phyloP scores from a whole-genome alignment of 495 filamentous ascomycete species.

The Xylaria bambusicola region DNA sequence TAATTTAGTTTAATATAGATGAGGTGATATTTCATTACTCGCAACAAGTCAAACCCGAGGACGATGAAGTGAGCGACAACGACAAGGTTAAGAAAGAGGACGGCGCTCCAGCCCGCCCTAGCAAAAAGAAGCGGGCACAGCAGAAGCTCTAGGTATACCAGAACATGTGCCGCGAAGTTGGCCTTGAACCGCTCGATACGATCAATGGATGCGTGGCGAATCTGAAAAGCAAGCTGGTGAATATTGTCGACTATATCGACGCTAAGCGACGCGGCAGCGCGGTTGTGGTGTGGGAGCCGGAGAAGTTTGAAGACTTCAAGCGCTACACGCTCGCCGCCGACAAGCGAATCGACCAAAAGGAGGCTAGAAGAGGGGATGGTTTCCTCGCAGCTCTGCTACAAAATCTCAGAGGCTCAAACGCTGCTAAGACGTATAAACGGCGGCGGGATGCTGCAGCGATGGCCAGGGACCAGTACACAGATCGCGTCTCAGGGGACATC shows the following conservation, averaged over 20 bases:
- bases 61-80: background rate
- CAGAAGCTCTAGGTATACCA: conserved; percentile 30
- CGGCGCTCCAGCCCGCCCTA: conserved; percentile 6
- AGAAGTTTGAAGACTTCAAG: conserved; percentile 31
- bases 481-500: background rate
- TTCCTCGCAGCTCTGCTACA: conserved; percentile 10
- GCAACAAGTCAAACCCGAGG: conserved; percentile 14
- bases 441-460: conserved; percentile 6
- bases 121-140: background rate
- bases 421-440: conserved; percentile 2
- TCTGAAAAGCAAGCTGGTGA: conserved; percentile 45
- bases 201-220: conserved; percentile 33
- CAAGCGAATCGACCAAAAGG: conserved; percentile 36
- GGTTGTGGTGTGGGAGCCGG: conserved; percentile 36
- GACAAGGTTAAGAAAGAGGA: conserved; percentile 13
- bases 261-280: conserved; percentile 31
- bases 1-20: conserved; percentile 10
- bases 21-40: conserved; percentile 37
- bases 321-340: conserved; percentile 37
- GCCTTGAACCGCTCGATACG: conserved; percentile 17
- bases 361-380: conserved; percentile 7
- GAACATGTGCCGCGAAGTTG: conserved; percentile 33
- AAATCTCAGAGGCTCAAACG: conserved; percentile 1
- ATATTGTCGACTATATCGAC: conserved; percentile 59
- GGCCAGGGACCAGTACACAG: conserved; percentile 1